Base-by-base conservation (phyloP, 768 basidiomycete genomes). In the Fomitopsis pulvina region DNA sequence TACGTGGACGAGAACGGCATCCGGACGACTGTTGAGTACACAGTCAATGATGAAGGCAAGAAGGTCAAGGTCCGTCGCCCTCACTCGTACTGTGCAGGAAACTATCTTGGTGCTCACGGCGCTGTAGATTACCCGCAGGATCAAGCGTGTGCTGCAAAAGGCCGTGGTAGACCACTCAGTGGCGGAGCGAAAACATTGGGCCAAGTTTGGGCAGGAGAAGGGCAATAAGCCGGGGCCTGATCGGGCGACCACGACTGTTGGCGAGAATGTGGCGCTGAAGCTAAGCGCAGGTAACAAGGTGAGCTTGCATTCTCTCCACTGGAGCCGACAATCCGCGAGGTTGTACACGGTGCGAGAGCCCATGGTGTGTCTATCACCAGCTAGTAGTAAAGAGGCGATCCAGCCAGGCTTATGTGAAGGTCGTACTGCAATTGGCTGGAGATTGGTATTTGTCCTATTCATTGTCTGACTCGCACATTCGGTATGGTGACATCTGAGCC, bases 81-180 rank as follows among this genome's bases (percentile, higher is more conserved):
- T 14, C n/a, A 9, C 7, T 34, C 6, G 12, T 37, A 7, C 32
- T 39, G 5, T 6, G 22, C 41, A 20, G 29, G 26, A 29, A n/a
- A n/a, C n/a, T n/a, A n/a, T n/a, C 48, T 20, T 26, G 12, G n/a
- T 3, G 25, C 43, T 55, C 32, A 44, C 30, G 14, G 24, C 25
- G 41, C n/a, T 29, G 20, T 32, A 94, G 92, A 83, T 92, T 51
- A 96, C 88, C 16, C 81, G 90, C 52, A 83, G 81, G 58, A 92
- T 86, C 63, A 87, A 85, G 67, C 81, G 93, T 25, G 85, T 83
- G 1, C 76, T 96, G 12, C 88, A 93, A 63, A 94, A 92, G 65
- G 84, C 88, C 8, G 76, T 92, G 30, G 96, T 98, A n/a, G 89
- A 93, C 53, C 94, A 95, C 63, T 76, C 79, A 21, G 92, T 97